Evolutionary conservation across 139 green algal genomes (phyloP), one percentile per base, ranked within the genome.

Genomic region (Pedinophyceae sp.): DNA sequence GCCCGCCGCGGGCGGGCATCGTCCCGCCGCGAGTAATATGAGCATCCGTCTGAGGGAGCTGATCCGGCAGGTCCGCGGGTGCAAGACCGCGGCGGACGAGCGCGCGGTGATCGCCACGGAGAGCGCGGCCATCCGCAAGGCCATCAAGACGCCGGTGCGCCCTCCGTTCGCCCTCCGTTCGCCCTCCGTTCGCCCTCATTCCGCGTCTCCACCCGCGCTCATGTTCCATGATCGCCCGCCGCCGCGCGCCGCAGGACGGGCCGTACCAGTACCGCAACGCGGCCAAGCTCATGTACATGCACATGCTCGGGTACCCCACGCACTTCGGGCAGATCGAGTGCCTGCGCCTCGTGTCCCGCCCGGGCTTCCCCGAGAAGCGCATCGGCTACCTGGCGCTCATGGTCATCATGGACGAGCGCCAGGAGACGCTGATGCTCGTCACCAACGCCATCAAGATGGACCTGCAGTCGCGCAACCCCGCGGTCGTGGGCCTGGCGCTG

Each of bases 251-350:
- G 27, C 76, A 90, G 69, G 84, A 50, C 27, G 43, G 47, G 7
- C 29, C 48, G 23, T 83, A 79, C 64, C 43, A 71, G 40, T 79
- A 88, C 65, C 73, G 92, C 22, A 98, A 96, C 68, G 85, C 98
- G 3, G 88, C 89, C 48, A 99, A 99, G 77, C 81, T 99, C 10
- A 94, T 99, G 89, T 99, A 93, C 64, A 94, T 98, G 27, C 92
- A 98, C 74, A 99, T 99, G 91, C 77, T 99, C 47, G 92, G 92
- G 18, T 96, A 99, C 59, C 85, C 91, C 7, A 97, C 91, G 3
- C 92, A 99, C 67, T 99, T 97, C 66, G 92, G 92, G 0, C 92
- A 99, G 77, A 98, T 99, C 89, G 92, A 98, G 72, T 96, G 87
- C 17, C 69, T 99, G 16, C 96, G 95, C 70, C 78, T 98, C 1